Conservation (phyloP, 176 grass and related monocot species). For the Ampelocalamus luodianensis region DNA sequence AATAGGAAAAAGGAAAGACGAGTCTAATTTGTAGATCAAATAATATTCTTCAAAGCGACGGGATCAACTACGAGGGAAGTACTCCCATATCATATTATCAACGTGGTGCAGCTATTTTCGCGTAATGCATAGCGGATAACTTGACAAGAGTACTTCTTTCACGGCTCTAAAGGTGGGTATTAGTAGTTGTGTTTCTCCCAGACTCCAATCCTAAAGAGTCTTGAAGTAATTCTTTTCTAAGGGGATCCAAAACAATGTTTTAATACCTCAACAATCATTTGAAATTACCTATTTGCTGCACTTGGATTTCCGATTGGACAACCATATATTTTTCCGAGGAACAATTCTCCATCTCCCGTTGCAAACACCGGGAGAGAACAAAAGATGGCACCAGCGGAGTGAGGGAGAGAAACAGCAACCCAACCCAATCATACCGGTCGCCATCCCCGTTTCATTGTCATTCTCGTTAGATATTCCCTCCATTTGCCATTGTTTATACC, state of each 20-base stretch:
- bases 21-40: constrained; percentile 2
- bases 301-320: too few species aligned
- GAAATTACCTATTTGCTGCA: background rate
- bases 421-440: background rate
- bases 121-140: background rate
- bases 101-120: background rate
- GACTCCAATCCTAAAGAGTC: too few species aligned
- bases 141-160: background rate
- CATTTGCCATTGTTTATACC: background rate
- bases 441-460: background rate
- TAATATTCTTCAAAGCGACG: background rate
- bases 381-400: background rate
- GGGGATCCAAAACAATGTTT: too few species aligned
- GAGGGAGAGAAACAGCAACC: background rate
- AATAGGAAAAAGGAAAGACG: background rate
- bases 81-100: background rate
- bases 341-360: background rate
- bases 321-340: too few species aligned
- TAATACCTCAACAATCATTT: background rate
- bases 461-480: background rate
- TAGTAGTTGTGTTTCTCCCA: too few species aligned
- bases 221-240: too few species aligned
- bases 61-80: background rate
- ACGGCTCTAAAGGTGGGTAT: background rate
- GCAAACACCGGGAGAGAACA: background rate